phyloP scores from a whole-genome alignment of 169 alveolate species.

The Plasmodium sp. region DNA sequence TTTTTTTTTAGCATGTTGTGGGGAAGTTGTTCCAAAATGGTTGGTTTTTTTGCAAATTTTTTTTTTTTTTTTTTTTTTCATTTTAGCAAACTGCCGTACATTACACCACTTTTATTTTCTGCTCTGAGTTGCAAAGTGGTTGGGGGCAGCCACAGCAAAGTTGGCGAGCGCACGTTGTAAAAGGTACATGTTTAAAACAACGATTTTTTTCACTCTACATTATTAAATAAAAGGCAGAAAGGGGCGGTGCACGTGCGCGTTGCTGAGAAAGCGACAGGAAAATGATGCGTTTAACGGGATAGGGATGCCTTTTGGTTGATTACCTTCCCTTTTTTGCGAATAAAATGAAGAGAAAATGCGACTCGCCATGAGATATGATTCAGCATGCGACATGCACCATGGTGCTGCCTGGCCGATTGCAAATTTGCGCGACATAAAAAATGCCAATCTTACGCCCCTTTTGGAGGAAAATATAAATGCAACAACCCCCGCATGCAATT shows the following conservation, averaged over 20 bases:
- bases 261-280: not conserved
- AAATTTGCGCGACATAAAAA: not conserved
- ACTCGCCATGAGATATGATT: not conserved
- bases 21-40: not conserved
- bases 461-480: not conserved
- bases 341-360: not conserved
- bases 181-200: not conserved
- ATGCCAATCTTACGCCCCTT: not conserved
- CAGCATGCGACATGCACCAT: not conserved
- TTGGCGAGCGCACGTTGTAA: not conserved
- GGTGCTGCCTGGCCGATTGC: not conserved
- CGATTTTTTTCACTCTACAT: not conserved
- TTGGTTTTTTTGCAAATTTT: not conserved
- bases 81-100: not conserved
- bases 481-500: not conserved
- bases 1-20: not conserved
- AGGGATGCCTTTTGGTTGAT: not conserved
- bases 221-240: not conserved
- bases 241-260: not conserved
- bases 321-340: not conserved
- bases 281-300: not conserved
- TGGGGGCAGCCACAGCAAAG: not conserved
- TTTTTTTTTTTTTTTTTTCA: not conserved
- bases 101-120: slow-evolving; percentile 23
- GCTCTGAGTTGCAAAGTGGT: not conserved